Evolutionary conservation across 768 basidiomycete species (phyloP).

Genomic region (Holtermanniella nyarrowii): DNA sequence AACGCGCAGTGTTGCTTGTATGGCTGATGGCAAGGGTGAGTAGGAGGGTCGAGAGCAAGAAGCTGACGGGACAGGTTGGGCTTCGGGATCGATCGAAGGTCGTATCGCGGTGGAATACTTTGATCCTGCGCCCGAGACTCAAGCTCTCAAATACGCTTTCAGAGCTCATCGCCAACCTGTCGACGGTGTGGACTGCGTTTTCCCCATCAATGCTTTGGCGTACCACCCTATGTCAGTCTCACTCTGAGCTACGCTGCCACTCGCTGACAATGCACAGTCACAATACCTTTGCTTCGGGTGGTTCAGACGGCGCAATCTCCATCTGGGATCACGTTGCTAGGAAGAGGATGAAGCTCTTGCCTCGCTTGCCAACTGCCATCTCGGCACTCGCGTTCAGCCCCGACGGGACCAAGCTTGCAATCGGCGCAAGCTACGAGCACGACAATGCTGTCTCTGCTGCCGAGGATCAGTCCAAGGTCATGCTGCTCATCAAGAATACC

Average conservation of each 20-base stretch:
- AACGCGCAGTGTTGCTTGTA: constrained; percentile 82
- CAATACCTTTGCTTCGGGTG: constrained; percentile 91
- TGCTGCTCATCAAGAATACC: constrained; percentile 37
- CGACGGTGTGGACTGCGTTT: constrained; percentile 86
- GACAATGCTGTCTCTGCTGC: constrained; percentile 70
- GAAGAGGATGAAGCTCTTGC: constrained; percentile 84
- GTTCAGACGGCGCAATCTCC: constrained; percentile 85
- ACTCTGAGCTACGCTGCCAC: background rate
- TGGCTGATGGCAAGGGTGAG: constrained; percentile 82
- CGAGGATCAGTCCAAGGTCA: constrained; percentile 47
- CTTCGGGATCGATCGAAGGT: constrained; percentile 86
- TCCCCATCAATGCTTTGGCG: constrained; percentile 88
- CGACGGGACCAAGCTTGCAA: constrained; percentile 69
- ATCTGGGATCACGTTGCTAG: constrained; percentile 97
- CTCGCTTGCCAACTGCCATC: constrained; percentile 62
- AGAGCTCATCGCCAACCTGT: constrained; percentile 89
- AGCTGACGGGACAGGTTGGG: constrained; percentile 55
- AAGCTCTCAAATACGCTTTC: constrained; percentile 91
- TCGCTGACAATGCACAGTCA: constrained; percentile 45
- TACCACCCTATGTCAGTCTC: constrained; percentile 71
- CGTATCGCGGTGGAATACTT: constrained; percentile 97
- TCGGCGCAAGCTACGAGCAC: constrained; percentile 83
- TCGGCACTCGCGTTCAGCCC: constrained; percentile 70
- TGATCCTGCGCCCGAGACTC: constrained; percentile 62
- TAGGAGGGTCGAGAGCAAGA: background rate